phyloP scores from a whole-genome alignment of 495 filamentous ascomycete genomes.

The Xylaria bambusicola region DNA sequence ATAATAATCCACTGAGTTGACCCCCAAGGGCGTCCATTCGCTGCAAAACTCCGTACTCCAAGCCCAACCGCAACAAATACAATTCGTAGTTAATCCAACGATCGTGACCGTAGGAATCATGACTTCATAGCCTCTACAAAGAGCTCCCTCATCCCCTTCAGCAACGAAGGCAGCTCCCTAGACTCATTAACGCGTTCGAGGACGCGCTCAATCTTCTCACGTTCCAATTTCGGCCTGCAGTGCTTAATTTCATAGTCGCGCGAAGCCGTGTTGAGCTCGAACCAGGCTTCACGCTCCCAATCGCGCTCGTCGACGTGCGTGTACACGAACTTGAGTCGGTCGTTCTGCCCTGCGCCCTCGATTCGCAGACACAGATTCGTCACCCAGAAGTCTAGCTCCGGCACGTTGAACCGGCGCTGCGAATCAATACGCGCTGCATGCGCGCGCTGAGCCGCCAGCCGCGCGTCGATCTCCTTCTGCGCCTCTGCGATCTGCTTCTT shows the following conservation, averaged over 20 bases:
- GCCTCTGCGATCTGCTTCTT: conserved; percentile 76
- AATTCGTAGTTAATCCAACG: not conserved
- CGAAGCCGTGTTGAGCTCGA: conserved; percentile 79
- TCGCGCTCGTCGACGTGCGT: conserved; percentile 84
- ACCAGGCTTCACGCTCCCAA: conserved; percentile 89
- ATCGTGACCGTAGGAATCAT: conserved; percentile 22
- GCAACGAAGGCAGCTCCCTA: conserved; percentile 73
- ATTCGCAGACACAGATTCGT: conserved; percentile 84
- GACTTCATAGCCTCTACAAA: conserved; percentile 65
- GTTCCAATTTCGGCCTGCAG: conserved; percentile 77
- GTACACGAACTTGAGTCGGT: conserved; percentile 88
- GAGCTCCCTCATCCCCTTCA: conserved; percentile 91
- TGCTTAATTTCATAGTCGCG: conserved; percentile 82
- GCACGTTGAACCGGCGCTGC: conserved; percentile 81
- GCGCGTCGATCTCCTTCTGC: conserved; percentile 64
- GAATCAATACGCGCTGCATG: conserved; percentile 66
- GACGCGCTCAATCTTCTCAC: conserved; percentile 67
- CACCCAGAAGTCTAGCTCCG: conserved; percentile 95
- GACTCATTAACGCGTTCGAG: conserved; percentile 80
- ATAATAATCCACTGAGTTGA: conserved; percentile 9
- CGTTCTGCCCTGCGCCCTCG: conserved; percentile 82
- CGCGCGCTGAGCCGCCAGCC: conserved; percentile 52
- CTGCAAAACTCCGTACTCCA: conserved; percentile 14
- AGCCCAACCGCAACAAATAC: not conserved
- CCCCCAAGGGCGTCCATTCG: not conserved